Conservation (phyloP, 164 flowering plant species). For the Euptelea pleiosperma region DNA sequence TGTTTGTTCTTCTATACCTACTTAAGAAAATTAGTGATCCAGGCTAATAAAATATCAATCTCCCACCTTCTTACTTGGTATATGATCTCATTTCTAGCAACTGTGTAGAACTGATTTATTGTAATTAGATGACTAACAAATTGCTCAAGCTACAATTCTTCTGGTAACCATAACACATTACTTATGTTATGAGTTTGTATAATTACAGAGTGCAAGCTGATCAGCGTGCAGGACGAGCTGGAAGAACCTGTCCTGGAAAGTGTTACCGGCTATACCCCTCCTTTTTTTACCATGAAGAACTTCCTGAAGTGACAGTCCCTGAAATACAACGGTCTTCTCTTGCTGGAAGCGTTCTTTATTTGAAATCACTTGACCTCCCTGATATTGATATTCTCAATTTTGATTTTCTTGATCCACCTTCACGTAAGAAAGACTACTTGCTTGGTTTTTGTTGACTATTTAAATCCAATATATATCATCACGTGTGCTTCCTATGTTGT, state of each 20-base stretch:
- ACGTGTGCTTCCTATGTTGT: neutral
- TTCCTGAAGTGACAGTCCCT: constrained; percentile 81
- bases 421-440: constrained; percentile 48
- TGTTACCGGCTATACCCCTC: constrained; percentile 93
- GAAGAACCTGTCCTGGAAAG: constrained; percentile 94
- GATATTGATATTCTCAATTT: constrained; percentile 88
- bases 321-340: constrained; percentile 95
- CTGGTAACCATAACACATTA: neutral
- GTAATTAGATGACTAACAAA: neutral
- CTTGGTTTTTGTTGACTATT: neutral
- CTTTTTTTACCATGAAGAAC: constrained; percentile 63
- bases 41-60: too few species aligned
- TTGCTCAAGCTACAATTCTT: neutral
- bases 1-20: too few species aligned
- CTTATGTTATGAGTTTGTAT: constrained; percentile 5
- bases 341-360: constrained; percentile 90
- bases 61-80: neutral
- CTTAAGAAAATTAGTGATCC: too few species aligned
- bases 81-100: neutral
- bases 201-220: constrained; percentile 85
- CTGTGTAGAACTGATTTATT: neutral
- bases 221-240: constrained; percentile 98
- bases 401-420: constrained; percentile 96
- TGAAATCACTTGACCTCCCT: constrained; percentile 88
- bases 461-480: neutral